These are phyloP conservation scores for Phlebopus sp. DNA, from an alignment of 1,284 basidiomycete genomes.

Conservation along the genomic window DNA sequence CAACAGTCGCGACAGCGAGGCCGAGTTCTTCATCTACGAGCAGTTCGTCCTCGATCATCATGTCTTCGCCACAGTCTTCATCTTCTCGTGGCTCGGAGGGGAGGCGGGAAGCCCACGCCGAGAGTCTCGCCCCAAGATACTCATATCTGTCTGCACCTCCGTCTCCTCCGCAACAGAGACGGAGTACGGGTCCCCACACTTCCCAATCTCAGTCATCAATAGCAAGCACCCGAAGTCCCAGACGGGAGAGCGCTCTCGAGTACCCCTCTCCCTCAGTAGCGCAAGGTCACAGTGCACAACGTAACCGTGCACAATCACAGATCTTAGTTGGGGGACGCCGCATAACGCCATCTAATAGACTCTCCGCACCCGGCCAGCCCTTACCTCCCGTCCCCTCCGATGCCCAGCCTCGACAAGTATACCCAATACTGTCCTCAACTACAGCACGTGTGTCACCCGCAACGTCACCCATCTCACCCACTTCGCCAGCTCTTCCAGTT, in stretches of 20 bases:
- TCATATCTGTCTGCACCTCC: background rate
- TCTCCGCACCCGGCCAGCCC: slow-evolving; percentile 11
- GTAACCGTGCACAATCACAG: slow-evolving; percentile 8
- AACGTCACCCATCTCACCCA: slow-evolving; percentile 10
- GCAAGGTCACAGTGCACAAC: slow-evolving; percentile 7
- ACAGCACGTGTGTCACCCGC: background rate
- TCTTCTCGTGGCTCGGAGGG: slow-evolving; percentile 8
- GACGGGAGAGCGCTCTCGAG: background rate
- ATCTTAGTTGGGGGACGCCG: slow-evolving; percentile 4
- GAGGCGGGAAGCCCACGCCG: slow-evolving; percentile 1
- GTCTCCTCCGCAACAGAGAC: background rate
- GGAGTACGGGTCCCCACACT: background rate
- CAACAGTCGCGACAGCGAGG: background rate
- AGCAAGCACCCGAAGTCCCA: background rate
- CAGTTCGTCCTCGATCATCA: background rate
- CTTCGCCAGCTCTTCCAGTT: background rate
- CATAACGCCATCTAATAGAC: background rate
- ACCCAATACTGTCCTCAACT: background rate
- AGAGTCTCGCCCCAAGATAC: background rate
- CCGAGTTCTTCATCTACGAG: slow-evolving; percentile 1
- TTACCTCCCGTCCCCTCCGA: slow-evolving; percentile 23
- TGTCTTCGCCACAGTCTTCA: background rate
- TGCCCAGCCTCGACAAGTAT: slow-evolving; percentile 1
- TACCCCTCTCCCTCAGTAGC: background rate
- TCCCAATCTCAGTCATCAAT: background rate